Percentiles rank a stretch among this genome's conserved stretches.
These are phyloP conservation scores for Wickerhamiella shivajii DNA, from an alignment of 805 yeast genomes.

Conservation along the genomic window DNA sequence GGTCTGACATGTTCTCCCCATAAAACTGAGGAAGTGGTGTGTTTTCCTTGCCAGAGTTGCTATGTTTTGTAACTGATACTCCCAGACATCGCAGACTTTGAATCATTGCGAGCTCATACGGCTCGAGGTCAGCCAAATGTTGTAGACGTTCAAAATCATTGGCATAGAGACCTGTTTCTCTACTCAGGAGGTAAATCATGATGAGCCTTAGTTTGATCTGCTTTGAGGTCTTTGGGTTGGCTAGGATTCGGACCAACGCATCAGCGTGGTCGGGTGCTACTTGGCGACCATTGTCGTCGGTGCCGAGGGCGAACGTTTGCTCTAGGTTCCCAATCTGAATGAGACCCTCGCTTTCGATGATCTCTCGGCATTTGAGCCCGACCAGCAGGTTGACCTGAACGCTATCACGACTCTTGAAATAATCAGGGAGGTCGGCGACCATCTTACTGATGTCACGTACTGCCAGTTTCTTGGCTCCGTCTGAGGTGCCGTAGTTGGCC, in stretches of 20 bases:
- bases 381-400: constrained; percentile 25
- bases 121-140: constrained; percentile 34
- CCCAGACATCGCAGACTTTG: constrained; percentile 46
- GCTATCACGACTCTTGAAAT: constrained; percentile 25
- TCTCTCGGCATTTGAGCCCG: constrained; percentile 46
- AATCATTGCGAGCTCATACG: constrained; percentile 37
- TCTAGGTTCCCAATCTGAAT: constrained; percentile 73
- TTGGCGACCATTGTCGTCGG: constrained; percentile 50
- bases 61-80: constrained; percentile 20
- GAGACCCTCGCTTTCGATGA: constrained; percentile 42
- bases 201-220: constrained; percentile 61
- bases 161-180: constrained; percentile 64
- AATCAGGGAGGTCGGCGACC: constrained; percentile 31
- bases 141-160: constrained; percentile 58
- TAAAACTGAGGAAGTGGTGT: constrained; percentile 5
- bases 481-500: constrained; percentile 58
- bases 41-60: constrained; percentile 13
- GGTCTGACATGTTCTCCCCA: constrained; percentile 15
- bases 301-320: constrained; percentile 65
- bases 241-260: constrained; percentile 42
- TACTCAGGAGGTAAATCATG: constrained; percentile 55
- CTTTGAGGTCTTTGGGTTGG: constrained; percentile 23
- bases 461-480: constrained; percentile 44
- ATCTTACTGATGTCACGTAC: constrained; percentile 63
- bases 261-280: constrained; percentile 43